Conservation (phyloP, 768 basidiomycete species). For the Neoboletus subvelutipes region DNA sequence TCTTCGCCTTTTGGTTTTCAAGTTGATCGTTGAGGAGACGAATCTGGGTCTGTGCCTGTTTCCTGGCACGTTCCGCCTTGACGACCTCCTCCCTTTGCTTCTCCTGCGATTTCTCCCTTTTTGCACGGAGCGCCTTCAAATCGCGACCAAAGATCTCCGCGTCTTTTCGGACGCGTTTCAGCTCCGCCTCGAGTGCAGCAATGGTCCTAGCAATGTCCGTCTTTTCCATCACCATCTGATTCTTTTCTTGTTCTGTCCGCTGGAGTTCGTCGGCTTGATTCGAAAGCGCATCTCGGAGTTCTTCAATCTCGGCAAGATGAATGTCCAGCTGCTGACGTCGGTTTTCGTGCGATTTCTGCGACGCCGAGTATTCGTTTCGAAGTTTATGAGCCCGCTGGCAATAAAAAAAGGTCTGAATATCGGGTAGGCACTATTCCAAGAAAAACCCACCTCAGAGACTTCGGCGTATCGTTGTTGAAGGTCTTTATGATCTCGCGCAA, state of each 20-base stretch:
- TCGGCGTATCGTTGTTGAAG: slow-evolving; percentile 68
- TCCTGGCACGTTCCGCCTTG: slow-evolving; percentile 61
- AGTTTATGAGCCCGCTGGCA: slow-evolving; percentile 60
- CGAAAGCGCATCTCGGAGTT: slow-evolving; percentile 66
- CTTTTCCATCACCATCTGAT: slow-evolving; percentile 60
- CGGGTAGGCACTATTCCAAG: neutral
- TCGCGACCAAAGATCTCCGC: slow-evolving; percentile 80
- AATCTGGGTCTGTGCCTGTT: slow-evolving; percentile 66
- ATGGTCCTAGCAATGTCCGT: slow-evolving; percentile 65
- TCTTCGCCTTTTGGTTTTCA: slow-evolving; percentile 46
- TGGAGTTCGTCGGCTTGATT: slow-evolving; percentile 63
- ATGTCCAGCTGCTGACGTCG: slow-evolving; percentile 74
- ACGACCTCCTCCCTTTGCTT: slow-evolving; percentile 54
- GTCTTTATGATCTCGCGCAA: slow-evolving; percentile 68
- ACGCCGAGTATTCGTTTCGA: slow-evolving; percentile 56
- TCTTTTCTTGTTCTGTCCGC: slow-evolving; percentile 61
- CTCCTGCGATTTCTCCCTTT: slow-evolving; percentile 63
- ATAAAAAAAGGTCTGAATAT: neutral
- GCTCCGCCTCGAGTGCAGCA: slow-evolving; percentile 67
- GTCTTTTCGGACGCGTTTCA: slow-evolving; percentile 70
- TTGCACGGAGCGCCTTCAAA: slow-evolving; percentile 59
- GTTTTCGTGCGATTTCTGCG: slow-evolving; percentile 67
- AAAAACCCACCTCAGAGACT: slow-evolving; percentile 57
- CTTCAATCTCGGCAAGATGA: slow-evolving; percentile 69
- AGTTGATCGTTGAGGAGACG: slow-evolving; percentile 66